Percentiles rank a stretch among this genome's conserved stretches.
Conservation (phyloP, 169 alveolate genomes). For the Toxoplasma gondii region DNA sequence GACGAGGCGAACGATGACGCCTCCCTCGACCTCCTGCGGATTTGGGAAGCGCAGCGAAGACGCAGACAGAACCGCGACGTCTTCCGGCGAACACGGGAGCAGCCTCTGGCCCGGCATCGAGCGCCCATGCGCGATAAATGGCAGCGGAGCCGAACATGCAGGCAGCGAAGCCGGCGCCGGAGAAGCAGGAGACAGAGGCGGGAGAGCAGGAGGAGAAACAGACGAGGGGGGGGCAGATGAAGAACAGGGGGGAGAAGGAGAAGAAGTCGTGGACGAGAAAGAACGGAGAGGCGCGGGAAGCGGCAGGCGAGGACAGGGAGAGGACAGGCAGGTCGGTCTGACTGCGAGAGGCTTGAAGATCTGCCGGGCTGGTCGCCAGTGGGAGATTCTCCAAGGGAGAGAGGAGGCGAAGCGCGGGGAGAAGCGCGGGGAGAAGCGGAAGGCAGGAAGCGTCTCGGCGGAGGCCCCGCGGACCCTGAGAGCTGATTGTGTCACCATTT, state of each 20-base stretch:
- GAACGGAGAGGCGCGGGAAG: not conserved
- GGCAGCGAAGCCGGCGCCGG: not conserved
- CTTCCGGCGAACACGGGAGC: constrained; percentile 73
- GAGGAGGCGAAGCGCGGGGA: not conserved
- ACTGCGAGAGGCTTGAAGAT: no score
- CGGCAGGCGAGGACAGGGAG: no score
- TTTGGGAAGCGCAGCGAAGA: constrained; percentile 72
- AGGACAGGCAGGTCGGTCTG: not conserved
- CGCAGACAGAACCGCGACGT: constrained; percentile 70
- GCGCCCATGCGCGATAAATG: constrained; percentile 58
- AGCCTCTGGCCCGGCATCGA: constrained; percentile 77
- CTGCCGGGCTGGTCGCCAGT: no score
- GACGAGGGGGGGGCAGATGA: not conserved
- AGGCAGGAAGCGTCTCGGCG: not conserved
- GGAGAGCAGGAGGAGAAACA: not conserved
- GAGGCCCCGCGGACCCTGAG: not conserved
- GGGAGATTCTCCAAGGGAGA: no score
- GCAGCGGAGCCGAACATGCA: constrained; percentile 38
- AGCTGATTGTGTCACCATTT: not conserved
- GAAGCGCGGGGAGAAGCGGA: not conserved
- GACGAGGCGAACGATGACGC: constrained; percentile 81
- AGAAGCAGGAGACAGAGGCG: not conserved
- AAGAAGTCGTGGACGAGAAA: not conserved
- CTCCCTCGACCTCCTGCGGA: constrained; percentile 83
- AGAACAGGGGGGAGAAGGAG: not conserved